Percentiles rank a stretch among this genome's conserved stretches.
These are phyloP conservation scores for Endocalyx cinctus DNA, from an alignment of 2,329 filamentous ascomycete species.

Conservation along the genomic window DNA sequence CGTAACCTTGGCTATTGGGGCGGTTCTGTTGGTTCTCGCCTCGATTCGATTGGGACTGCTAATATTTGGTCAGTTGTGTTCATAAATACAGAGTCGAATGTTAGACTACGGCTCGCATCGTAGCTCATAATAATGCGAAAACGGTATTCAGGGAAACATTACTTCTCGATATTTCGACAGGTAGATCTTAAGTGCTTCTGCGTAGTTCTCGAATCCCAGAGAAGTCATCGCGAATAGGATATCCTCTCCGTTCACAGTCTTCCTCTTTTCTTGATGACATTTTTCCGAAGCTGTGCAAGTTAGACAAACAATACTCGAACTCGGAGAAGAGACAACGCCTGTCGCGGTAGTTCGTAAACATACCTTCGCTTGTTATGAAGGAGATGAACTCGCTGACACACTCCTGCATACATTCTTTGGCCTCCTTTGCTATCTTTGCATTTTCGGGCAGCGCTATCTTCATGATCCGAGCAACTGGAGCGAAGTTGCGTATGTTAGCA, in stretches of 20 bases:
- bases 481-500: constrained; percentile 93
- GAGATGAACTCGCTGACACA: constrained; percentile 99
- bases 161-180: constrained; percentile 97
- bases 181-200: constrained; percentile 96
- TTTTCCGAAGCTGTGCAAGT: constrained; percentile 89
- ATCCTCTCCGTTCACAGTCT: constrained; percentile 98
- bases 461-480: constrained; percentile 98
- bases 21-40: constrained; percentile 50
- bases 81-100: too few relatives aligned
- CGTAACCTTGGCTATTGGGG: constrained; percentile 50
- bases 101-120: background rate
- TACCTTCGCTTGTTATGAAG: constrained; percentile 98
- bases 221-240: constrained; percentile 99
- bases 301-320: too few relatives aligned
- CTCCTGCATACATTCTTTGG: constrained; percentile 99
- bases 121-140: background rate
- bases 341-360: constrained; percentile 31
- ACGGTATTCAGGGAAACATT: constrained; percentile 35
- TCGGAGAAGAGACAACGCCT: too few relatives aligned
- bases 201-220: constrained; percentile 97
- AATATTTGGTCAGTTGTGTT: constrained; percentile 31
- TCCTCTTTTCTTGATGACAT: constrained; percentile 98
- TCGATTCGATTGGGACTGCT: constrained; percentile 75
- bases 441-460: constrained; percentile 96
- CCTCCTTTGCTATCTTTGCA: constrained; percentile 97